phyloP scores from a whole-genome alignment of 352 stramenopile genomes.

The Pythium phragmiticola region DNA sequence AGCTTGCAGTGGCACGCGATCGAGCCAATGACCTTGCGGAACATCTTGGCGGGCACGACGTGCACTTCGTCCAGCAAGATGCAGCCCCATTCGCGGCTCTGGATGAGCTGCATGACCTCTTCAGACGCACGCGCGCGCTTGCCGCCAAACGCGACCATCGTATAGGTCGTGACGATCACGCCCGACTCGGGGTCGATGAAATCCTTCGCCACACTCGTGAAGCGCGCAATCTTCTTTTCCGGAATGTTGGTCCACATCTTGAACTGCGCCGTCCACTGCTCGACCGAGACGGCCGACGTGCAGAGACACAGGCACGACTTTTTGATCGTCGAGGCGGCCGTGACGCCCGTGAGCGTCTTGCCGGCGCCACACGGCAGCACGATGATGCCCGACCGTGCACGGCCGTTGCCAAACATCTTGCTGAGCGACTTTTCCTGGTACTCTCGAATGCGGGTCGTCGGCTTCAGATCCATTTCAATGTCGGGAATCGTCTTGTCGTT shows the following conservation, averaged over 20 bases:
- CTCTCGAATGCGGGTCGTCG: slow-evolving; percentile 93
- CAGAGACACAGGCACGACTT: slow-evolving; percentile 97
- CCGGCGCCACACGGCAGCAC: slow-evolving; percentile 97
- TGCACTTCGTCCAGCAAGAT: slow-evolving; percentile 97
- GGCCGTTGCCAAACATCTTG: slow-evolving; percentile 99
- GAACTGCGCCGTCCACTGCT: slow-evolving; percentile 99
- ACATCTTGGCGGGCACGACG: slow-evolving; percentile 98
- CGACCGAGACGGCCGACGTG: slow-evolving; percentile 96
- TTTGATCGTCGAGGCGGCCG: slow-evolving; percentile 96
- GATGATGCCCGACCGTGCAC: slow-evolving; percentile 98
- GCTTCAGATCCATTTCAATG: slow-evolving; percentile 88
- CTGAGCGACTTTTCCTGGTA: slow-evolving; percentile 99
- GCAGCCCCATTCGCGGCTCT: slow-evolving; percentile 97
- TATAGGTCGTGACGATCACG: slow-evolving; percentile 98
- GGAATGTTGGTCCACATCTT: slow-evolving; percentile 96
- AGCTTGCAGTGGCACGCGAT: slow-evolving; percentile 98
- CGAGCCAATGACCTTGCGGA: slow-evolving; percentile 93
- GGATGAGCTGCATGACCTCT: slow-evolving; percentile 96
- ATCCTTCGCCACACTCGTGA: slow-evolving; percentile 81
- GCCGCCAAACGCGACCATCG: slow-evolving; percentile 95
- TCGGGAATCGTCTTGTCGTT: slow-evolving; percentile 87
- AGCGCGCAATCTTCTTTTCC: slow-evolving; percentile 83
- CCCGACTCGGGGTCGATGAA: slow-evolving; percentile 80
- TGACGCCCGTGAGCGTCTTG: slow-evolving; percentile 91
- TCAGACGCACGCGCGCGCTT: slow-evolving; percentile 91